A percentile compares a stretch with the other conserved stretches of the same genome.
phyloP scores from a whole-genome alignment of 129 eudicot genomes.

The Centella asiatica region DNA sequence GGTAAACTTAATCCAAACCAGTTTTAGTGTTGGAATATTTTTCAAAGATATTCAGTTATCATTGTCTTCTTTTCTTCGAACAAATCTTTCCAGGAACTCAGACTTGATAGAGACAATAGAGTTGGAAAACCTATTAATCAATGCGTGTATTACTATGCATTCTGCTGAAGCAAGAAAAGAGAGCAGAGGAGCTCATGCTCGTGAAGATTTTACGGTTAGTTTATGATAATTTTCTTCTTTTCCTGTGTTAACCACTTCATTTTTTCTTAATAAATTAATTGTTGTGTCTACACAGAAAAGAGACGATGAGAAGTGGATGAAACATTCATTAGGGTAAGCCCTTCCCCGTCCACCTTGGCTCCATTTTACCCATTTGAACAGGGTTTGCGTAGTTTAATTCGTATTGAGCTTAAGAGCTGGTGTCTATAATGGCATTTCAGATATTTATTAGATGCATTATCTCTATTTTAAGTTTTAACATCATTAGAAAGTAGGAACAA shows the following conservation, averaged over 20 bases:
- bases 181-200: constrained; percentile 99
- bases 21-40: not conserved
- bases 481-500: no score
- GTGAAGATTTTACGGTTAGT: constrained; percentile 93
- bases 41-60: constrained; percentile 6
- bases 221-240: constrained; percentile 3
- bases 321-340: constrained; percentile 84
- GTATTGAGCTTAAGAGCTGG: not conserved
- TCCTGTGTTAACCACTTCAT: not conserved
- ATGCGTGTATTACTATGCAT: constrained; percentile 92
- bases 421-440: not conserved
- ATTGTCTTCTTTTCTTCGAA: constrained; percentile 4
- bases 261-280: not conserved
- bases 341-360: not conserved
- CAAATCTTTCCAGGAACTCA: constrained; percentile 56
- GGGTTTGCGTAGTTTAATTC: not conserved
- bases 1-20: constrained; percentile 29
- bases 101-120: constrained; percentile 90
- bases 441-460: not conserved
- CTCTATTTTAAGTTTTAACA: no score
- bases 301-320: constrained; percentile 96
- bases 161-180: constrained; percentile 99
- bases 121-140: constrained; percentile 82
- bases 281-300: constrained; percentile 54
- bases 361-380: not conserved